Conservation (phyloP, 2,329 filamentous ascomycete species). For the Trichoderma asperellum region DNA sequence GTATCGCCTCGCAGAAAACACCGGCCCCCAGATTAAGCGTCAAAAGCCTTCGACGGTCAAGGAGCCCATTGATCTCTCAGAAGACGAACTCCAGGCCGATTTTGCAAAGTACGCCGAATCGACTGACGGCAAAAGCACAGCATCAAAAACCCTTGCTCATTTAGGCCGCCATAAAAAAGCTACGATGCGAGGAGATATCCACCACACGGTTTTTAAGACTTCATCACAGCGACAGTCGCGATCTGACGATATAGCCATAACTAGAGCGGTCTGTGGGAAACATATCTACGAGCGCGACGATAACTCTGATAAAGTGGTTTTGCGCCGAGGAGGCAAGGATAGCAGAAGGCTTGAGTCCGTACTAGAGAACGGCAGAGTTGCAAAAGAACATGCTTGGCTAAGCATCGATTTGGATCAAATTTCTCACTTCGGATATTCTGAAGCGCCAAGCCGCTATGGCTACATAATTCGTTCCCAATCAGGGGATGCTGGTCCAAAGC, state of each 20-base stretch:
- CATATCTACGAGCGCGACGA: slow-evolving; percentile 19
- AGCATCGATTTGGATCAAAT: slow-evolving; percentile 32
- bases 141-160: neutral
- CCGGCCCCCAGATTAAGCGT: slow-evolving; percentile 32
- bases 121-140: neutral
- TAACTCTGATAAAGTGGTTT: neutral
- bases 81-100: slow-evolving; percentile 39
- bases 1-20: slow-evolving; percentile 1
- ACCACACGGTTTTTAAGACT: slow-evolving; percentile 32
- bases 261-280: slow-evolving; percentile 36
- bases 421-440: slow-evolving; percentile 29
- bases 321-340: slow-evolving; percentile 10
- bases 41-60: slow-evolving; percentile 2
- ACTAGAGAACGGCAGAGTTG: neutral
- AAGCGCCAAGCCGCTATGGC: slow-evolving; percentile 31
- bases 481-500: neutral
- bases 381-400: slow-evolving; percentile 32
- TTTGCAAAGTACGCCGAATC: neutral
- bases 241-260: slow-evolving; percentile 28
- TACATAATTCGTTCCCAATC: slow-evolving; percentile 34
- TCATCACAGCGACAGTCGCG: neutral
- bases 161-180: neutral
- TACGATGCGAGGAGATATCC: slow-evolving; percentile 38
- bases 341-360: slow-evolving; percentile 22
- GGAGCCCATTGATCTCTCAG: slow-evolving; percentile 34